A percentile compares a stretch with the other conserved stretches of the same genome.
Conservation (phyloP, 1,284 basidiomycete species). For the Boletellus deceptivus region DNA sequence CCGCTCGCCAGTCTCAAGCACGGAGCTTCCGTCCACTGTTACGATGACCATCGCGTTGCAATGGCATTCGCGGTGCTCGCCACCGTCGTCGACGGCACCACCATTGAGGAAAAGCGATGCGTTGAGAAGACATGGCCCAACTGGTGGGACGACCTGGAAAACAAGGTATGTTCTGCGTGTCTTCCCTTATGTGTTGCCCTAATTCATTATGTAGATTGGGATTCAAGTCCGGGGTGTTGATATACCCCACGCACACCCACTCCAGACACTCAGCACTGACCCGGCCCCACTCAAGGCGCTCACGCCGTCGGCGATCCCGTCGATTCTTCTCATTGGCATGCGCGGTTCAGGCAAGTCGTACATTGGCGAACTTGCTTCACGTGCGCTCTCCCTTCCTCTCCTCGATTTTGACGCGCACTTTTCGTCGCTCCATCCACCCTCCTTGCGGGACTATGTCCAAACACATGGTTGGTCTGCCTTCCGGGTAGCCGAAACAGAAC, state of each 20-base stretch:
- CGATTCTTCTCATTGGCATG: slow-evolving; percentile 90
- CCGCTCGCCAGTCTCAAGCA: slow-evolving; percentile 60
- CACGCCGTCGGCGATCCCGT: slow-evolving; percentile 22
- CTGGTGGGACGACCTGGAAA: slow-evolving; percentile 98
- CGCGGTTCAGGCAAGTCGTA: slow-evolving; percentile 95
- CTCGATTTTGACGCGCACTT: slow-evolving; percentile 89
- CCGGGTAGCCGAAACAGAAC: slow-evolving; percentile 58
- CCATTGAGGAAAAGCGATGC: slow-evolving; percentile 95
- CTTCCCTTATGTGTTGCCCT: not conserved
- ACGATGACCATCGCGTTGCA: slow-evolving; percentile 97
- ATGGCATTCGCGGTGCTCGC: slow-evolving; percentile 97
- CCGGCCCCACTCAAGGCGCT: slow-evolving; percentile 30
- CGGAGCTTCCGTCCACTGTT: slow-evolving; percentile 86
- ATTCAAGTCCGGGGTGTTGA: slow-evolving; percentile 86
- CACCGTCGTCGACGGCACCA: slow-evolving; percentile 69
- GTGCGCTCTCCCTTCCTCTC: slow-evolving; percentile 73
- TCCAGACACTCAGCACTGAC: slow-evolving; percentile 34
- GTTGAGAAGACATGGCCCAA: slow-evolving; percentile 99
- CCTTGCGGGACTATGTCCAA: slow-evolving; percentile 78
- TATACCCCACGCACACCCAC: slow-evolving; percentile 45
- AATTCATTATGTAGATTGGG: slow-evolving; percentile 66
- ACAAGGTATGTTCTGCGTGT: slow-evolving; percentile 59
- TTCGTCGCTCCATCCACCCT: slow-evolving; percentile 59
- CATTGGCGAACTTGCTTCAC: slow-evolving; percentile 79
- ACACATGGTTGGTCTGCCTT: slow-evolving; percentile 78